Conservation (phyloP, 331 rosid genomes). For the Rosa hybrid region DNA sequence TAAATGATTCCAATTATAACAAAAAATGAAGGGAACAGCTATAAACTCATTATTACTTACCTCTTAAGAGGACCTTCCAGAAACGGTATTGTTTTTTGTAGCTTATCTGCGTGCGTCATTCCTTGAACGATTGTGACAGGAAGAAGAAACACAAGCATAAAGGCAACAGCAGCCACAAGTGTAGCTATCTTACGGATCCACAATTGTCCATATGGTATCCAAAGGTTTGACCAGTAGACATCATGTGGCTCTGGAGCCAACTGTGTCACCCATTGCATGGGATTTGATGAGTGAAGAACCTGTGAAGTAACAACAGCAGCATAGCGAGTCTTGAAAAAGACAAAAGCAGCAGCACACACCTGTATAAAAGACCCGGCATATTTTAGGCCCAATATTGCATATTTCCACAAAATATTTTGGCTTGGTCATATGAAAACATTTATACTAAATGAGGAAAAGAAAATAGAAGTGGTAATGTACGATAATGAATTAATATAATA, state of each 20-base stretch:
- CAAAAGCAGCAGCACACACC: constrained; percentile 94
- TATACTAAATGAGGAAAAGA: not conserved
- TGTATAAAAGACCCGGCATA: constrained; percentile 31
- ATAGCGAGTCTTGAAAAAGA: constrained; percentile 89
- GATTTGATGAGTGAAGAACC: constrained; percentile 90
- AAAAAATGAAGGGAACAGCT: not conserved
- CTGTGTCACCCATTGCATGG: constrained; percentile 89
- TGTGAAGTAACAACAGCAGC: constrained; percentile 67
- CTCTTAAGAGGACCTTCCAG: constrained; percentile 55
- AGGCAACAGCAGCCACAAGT: constrained; percentile 60
- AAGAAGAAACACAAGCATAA: constrained; percentile 71
- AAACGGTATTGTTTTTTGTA: constrained; percentile 69
- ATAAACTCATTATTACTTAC: constrained; percentile 41
- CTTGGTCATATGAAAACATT: not conserved
- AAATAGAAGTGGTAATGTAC: not conserved
- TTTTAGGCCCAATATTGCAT: not conserved
- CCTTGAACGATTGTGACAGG: constrained; percentile 90
- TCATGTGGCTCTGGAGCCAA: constrained; percentile 88
- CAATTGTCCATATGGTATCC: constrained; percentile 83
- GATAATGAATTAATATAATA: not conserved
- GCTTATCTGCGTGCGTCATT: constrained; percentile 75
- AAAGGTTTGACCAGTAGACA: constrained; percentile 90
- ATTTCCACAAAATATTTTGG: not conserved
- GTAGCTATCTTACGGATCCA: constrained; percentile 87
- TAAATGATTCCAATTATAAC: not conserved